phyloP scores from a whole-genome alignment of 805 yeast species.

The Starmerella scarabaei region DNA sequence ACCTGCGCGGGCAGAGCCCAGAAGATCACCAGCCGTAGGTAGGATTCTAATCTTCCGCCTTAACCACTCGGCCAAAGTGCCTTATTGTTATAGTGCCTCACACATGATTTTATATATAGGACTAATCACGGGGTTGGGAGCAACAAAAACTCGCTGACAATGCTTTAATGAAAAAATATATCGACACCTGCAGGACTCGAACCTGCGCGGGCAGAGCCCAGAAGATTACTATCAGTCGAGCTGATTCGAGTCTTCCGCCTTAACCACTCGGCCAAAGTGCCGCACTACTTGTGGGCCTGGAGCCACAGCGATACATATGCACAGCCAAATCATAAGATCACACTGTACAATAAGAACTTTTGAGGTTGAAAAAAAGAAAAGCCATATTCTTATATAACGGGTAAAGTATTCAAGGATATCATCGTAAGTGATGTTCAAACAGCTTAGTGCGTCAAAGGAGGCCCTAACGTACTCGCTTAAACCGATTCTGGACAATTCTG shows the following conservation, averaged over 20 bases:
- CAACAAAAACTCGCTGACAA: background rate
- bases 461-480: too few species aligned
- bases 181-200: conserved; percentile 24
- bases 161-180: conserved; percentile 7
- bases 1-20: conserved; percentile 23
- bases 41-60: conserved; percentile 20
- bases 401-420: too few species aligned
- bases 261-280: conserved; percentile 24
- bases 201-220: conserved; percentile 25
- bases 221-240: conserved; percentile 15
- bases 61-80: conserved; percentile 23
- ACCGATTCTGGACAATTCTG: too few species aligned
- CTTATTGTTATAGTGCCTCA: background rate
- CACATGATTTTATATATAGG: background rate
- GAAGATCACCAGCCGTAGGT: conserved; percentile 13
- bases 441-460: too few species aligned
- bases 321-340: too few species aligned
- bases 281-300: too few species aligned
- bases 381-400: too few species aligned
- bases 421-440: too few species aligned
- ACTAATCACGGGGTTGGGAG: background rate
- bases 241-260: conserved; percentile 23
- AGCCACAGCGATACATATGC: too few species aligned
- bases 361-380: too few species aligned
- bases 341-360: too few species aligned